Evolutionary conservation across 2,329 filamentous ascomycete species (phyloP).

Genomic region (Plectosphaerella sp.): DNA sequence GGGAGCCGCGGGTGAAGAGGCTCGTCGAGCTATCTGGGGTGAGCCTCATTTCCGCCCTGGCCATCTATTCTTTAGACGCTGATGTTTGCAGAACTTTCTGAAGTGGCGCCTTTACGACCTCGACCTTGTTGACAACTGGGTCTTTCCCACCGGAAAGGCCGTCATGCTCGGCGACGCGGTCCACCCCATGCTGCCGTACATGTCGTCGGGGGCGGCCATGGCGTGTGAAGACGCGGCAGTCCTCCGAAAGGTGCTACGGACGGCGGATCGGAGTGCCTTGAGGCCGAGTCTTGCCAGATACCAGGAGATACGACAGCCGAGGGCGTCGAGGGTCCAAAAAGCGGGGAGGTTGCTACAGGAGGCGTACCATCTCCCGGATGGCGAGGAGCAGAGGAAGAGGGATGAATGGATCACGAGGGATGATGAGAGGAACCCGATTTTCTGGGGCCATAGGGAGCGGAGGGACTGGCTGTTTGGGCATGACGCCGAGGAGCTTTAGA

Average conservation of each 20-base stretch:
- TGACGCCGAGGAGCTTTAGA: conserved; percentile 6
- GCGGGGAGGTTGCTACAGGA: conserved; percentile 58
- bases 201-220: conserved; percentile 6
- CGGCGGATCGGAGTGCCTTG: not conserved
- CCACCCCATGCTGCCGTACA: conserved; percentile 16
- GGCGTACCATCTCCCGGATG: conserved; percentile 58
- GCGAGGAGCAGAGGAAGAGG: conserved; percentile 47
- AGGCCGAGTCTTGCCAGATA: conserved; percentile 39
- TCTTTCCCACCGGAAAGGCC: not conserved
- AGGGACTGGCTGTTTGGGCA: conserved; percentile 10
- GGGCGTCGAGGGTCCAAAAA: conserved; percentile 56
- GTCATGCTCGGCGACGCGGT: conserved; percentile 16
- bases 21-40: not conserved
- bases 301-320: conserved; percentile 50
- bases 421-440: conserved; percentile 8
- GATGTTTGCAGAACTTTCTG: not conserved
- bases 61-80: not conserved
- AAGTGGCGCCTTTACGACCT: conserved; percentile 1
- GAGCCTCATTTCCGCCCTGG: not conserved
- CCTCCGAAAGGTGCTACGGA: not conserved
- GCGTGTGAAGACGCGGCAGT: conserved; percentile 6
- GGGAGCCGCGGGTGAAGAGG: conserved; percentile 2
- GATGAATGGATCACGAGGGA: conserved; percentile 26
- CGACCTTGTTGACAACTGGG: conserved; percentile 20
- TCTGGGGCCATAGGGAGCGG: conserved; percentile 9